Evolutionary conservation across 2,329 filamentous ascomycete species (phyloP).

Genomic region (Pezicula carpinea): DNA sequence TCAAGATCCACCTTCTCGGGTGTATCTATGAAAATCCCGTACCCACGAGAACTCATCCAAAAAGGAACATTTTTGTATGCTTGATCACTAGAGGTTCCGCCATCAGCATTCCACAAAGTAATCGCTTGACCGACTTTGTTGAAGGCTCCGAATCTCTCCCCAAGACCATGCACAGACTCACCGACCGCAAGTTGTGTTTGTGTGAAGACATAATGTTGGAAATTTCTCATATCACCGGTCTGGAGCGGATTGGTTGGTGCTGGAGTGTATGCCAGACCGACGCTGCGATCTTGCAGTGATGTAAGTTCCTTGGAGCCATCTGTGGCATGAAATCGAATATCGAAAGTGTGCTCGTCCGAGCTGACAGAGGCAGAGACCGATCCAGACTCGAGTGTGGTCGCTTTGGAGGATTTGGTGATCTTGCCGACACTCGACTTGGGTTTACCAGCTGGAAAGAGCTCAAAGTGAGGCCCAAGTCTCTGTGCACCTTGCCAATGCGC

Average conservation of each 20-base stretch:
- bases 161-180: slow-evolving; percentile 69
- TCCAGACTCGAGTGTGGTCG: slow-evolving; percentile 47
- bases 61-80: slow-evolving; percentile 70
- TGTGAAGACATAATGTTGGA: slow-evolving; percentile 52
- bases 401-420: slow-evolving; percentile 36
- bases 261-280: slow-evolving; percentile 53
- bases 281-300: slow-evolving; percentile 48
- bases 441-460: slow-evolving; percentile 49
- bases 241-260: slow-evolving; percentile 47
- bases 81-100: slow-evolving; percentile 64
- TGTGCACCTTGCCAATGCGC: slow-evolving; percentile 53
- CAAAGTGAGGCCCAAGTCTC: slow-evolving; percentile 50
- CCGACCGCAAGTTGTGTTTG: slow-evolving; percentile 51
- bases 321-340: slow-evolving; percentile 49
- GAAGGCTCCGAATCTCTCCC: slow-evolving; percentile 72
- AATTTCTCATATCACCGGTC: slow-evolving; percentile 46
- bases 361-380: slow-evolving; percentile 47
- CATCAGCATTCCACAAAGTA: slow-evolving; percentile 59
- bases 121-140: slow-evolving; percentile 71
- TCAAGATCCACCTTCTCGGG: slow-evolving; percentile 67
- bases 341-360: slow-evolving; percentile 44
- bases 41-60: slow-evolving; percentile 67
- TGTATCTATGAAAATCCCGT: slow-evolving; percentile 72
- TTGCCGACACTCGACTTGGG: slow-evolving; percentile 34
- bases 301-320: slow-evolving; percentile 47